Conservation (phyloP, 2,329 filamentous ascomycete genomes). For the Calonectria henricotiae region DNA sequence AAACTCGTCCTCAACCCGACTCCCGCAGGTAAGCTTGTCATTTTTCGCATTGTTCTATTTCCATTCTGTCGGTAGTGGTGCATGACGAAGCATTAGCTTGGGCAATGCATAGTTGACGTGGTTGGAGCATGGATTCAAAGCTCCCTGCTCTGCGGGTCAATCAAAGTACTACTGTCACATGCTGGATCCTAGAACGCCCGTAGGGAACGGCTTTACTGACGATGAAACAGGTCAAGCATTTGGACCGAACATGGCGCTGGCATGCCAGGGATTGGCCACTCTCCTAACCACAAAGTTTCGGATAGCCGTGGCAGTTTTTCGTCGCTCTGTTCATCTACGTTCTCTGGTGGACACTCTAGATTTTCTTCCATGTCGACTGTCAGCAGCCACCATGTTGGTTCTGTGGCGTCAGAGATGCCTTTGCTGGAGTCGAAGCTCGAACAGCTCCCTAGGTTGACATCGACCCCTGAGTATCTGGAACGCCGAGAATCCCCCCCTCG, state of each 20-base stretch:
- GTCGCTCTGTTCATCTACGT: slow-evolving; percentile 65
- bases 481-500: slow-evolving; percentile 32
- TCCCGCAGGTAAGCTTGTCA: slow-evolving; percentile 44
- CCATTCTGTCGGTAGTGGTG: background rate
- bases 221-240: slow-evolving; percentile 43
- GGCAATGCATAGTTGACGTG: slow-evolving; percentile 29
- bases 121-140: slow-evolving; percentile 26
- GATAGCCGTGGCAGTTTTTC: slow-evolving; percentile 70
- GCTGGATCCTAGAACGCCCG: background rate
- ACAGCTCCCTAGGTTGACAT: slow-evolving; percentile 47
- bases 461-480: slow-evolving; percentile 37
- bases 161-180: slow-evolving; percentile 17
- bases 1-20: slow-evolving; percentile 44
- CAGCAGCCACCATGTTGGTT: slow-evolving; percentile 58
- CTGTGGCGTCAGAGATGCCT: slow-evolving; percentile 59
- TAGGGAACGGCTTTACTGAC: slow-evolving; percentile 37
- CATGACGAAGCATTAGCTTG: slow-evolving; percentile 24
- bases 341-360: slow-evolving; percentile 67
- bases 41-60: slow-evolving; percentile 1
- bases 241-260: slow-evolving; percentile 46
- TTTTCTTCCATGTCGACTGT: slow-evolving; percentile 71
- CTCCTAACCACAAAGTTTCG: slow-evolving; percentile 57
- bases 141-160: slow-evolving; percentile 24
- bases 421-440: slow-evolving; percentile 59
- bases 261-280: slow-evolving; percentile 24